phyloP scores from a whole-genome alignment of 2,329 filamentous ascomycete genomes.

The Fusarium secorum region DNA sequence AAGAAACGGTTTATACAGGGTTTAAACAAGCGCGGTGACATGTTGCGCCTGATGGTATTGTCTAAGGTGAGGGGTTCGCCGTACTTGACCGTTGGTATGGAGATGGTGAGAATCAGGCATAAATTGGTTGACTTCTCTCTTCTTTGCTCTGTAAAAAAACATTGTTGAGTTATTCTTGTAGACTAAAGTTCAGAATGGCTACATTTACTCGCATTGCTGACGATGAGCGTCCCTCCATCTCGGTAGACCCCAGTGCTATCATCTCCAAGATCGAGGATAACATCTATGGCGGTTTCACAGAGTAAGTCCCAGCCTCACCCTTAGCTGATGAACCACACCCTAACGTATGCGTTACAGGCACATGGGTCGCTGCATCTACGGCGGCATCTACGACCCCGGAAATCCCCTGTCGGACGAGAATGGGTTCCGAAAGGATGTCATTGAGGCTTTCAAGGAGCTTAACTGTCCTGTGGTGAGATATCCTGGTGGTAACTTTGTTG shows the following conservation, averaged over 20 bases:
- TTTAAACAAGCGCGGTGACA: not conserved
- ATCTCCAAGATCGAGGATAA: constrained; percentile 80
- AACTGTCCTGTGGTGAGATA: constrained; percentile 81
- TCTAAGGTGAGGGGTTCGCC: not conserved
- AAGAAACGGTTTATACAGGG: not conserved
- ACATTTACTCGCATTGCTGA: constrained; percentile 74
- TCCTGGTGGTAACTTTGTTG: constrained; percentile 84
- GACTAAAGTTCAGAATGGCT: constrained; percentile 65
- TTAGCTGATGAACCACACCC: not conserved
- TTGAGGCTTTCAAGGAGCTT: constrained; percentile 75
- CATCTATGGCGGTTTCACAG: constrained; percentile 85
- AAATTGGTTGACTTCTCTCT: not conserved
- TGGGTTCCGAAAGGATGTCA: constrained; percentile 81
- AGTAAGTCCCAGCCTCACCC: constrained; percentile 60
- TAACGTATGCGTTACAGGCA: constrained; percentile 60
- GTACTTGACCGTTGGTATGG: not conserved
- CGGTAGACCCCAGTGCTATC: constrained; percentile 69
- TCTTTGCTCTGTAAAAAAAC: not conserved
- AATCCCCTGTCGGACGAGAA: constrained; percentile 76
- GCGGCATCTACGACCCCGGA: constrained; percentile 81
- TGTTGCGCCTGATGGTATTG: not conserved
- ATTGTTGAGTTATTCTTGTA: not conserved
- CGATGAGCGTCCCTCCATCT: constrained; percentile 68
- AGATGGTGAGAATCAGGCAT: not conserved
- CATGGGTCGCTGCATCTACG: constrained; percentile 90